A percentile compares a stretch with the other conserved stretches of the same genome.
These are phyloP conservation scores for Zygoascus biomembranicola DNA, from an alignment of 805 yeast species.

Conservation along the genomic window DNA sequence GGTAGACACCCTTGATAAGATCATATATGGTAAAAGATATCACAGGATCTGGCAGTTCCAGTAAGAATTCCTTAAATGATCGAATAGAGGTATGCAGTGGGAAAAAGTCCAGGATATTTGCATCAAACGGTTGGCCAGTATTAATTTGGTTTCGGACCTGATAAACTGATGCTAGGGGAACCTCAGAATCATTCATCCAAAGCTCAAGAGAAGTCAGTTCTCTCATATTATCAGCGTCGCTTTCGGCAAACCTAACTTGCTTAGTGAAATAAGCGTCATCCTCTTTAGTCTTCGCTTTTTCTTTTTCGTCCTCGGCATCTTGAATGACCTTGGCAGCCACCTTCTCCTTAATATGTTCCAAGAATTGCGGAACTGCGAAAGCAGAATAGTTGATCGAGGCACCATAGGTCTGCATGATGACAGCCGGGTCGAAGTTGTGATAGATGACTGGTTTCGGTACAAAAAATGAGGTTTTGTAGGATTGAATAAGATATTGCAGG, in stretches of 20 bases:
- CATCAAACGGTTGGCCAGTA: conserved; percentile 25
- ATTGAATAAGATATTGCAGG: conserved; percentile 48
- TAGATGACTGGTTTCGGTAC: conserved; percentile 62
- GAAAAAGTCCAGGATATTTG: conserved; percentile 30
- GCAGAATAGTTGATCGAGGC: conserved; percentile 65
- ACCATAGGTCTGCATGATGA: conserved; percentile 63
- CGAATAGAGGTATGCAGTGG: conserved; percentile 49
- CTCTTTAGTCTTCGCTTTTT: neutral
- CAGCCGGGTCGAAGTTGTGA: conserved; percentile 56
- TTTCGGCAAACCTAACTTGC: neutral
- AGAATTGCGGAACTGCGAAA: conserved; percentile 46
- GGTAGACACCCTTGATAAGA: conserved; percentile 50
- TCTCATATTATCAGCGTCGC: conserved; percentile 6
- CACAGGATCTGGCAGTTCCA: conserved; percentile 70
- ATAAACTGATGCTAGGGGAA: conserved; percentile 50
- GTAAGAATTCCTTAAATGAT: conserved; percentile 53
- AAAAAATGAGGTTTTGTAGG: conserved; percentile 62
- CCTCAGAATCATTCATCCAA: conserved; percentile 35
- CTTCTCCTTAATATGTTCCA: conserved; percentile 40
- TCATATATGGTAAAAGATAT: conserved; percentile 58
- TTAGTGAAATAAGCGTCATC: neutral
- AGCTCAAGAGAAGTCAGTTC: conserved; percentile 42
- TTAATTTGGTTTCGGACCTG: conserved; percentile 40
- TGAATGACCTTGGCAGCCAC: neutral
- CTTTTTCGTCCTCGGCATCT: conserved; percentile 4